phyloP scores from a whole-genome alignment of 257 asterid species.

The Solanum verrucosum region DNA sequence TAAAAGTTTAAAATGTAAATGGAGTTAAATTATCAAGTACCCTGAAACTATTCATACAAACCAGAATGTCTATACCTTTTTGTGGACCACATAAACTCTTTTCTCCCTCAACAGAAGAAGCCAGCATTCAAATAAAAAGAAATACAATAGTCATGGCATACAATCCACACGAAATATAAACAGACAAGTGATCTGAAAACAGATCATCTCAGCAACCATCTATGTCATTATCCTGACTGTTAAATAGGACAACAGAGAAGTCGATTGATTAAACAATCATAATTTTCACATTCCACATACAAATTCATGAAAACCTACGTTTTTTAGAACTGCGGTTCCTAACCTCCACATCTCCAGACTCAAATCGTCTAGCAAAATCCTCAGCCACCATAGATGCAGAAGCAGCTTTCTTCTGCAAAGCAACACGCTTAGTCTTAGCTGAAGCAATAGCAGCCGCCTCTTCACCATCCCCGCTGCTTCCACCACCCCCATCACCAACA shows the following conservation, averaged over 20 bases:
- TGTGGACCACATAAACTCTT: background rate
- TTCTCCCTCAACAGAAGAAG: background rate
- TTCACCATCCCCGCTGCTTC: slow-evolving; percentile 25
- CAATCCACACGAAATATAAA: background rate
- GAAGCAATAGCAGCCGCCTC: slow-evolving; percentile 47
- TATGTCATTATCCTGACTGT: background rate
- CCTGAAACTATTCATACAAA: background rate
- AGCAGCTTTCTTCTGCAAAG: slow-evolving; percentile 86
- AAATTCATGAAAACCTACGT: slow-evolving; percentile 1
- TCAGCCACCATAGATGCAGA: slow-evolving; percentile 76
- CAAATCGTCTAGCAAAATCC: slow-evolving; percentile 68
- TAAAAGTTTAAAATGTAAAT: background rate
- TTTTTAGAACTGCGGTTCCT: background rate
- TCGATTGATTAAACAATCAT: background rate
- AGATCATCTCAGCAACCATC: background rate
- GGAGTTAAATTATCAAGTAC: background rate
- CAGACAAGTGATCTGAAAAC: background rate
- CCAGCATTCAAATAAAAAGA: background rate
- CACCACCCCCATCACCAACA: slow-evolving; percentile 12
- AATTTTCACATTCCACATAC: background rate
- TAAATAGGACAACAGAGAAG: background rate
- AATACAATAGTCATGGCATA: background rate
- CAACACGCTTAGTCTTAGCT: slow-evolving; percentile 70
- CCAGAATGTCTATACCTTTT: background rate
- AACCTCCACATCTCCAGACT: slow-evolving; percentile 83